Conservation (phyloP, 805 yeast genomes). For the Nematodospora valgi region DNA sequence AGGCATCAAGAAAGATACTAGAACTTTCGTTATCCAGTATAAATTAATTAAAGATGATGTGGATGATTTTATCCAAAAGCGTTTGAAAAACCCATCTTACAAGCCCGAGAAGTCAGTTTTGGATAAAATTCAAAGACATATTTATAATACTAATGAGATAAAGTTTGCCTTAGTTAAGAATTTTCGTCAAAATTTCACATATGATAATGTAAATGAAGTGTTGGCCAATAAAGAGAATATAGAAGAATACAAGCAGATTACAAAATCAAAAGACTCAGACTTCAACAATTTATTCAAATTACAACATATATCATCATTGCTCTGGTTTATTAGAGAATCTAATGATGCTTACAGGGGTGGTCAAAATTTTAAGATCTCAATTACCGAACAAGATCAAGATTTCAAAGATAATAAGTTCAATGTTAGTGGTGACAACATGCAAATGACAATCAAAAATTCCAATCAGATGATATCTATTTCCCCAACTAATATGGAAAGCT, state of each 20-base stretch:
- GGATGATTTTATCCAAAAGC: slow-evolving; percentile 16
- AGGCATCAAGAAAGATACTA: slow-evolving; percentile 40
- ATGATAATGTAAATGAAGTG: slow-evolving; percentile 56
- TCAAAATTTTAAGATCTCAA: slow-evolving; percentile 1
- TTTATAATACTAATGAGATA: slow-evolving; percentile 17
- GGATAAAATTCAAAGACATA: slow-evolving; percentile 11
- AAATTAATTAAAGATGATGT: slow-evolving; percentile 16
- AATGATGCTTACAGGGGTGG: neutral
- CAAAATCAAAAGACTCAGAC: slow-evolving; percentile 15
- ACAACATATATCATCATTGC: slow-evolving; percentile 20
- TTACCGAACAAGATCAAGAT: neutral
- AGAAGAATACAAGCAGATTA: slow-evolving; percentile 8
- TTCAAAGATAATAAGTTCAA: slow-evolving; percentile 5
- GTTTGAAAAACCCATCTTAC: slow-evolving; percentile 5
- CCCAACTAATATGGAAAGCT: slow-evolving; percentile 13
- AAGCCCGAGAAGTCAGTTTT: slow-evolving; percentile 9
- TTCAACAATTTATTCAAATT: slow-evolving; percentile 25
- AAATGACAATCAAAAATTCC: slow-evolving; percentile 13
- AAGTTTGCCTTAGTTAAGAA: slow-evolving; percentile 22
- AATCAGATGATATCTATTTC: slow-evolving; percentile 11
- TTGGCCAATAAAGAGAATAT: slow-evolving; percentile 26
- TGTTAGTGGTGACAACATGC: slow-evolving; percentile 5
- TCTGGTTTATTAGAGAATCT: slow-evolving; percentile 1
- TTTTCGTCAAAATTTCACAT: slow-evolving; percentile 48
- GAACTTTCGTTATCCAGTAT: slow-evolving; percentile 42